Base-by-base conservation (phyloP, 2,329 filamentous ascomycete genomes). In the Penicillium verrucosum region DNA sequence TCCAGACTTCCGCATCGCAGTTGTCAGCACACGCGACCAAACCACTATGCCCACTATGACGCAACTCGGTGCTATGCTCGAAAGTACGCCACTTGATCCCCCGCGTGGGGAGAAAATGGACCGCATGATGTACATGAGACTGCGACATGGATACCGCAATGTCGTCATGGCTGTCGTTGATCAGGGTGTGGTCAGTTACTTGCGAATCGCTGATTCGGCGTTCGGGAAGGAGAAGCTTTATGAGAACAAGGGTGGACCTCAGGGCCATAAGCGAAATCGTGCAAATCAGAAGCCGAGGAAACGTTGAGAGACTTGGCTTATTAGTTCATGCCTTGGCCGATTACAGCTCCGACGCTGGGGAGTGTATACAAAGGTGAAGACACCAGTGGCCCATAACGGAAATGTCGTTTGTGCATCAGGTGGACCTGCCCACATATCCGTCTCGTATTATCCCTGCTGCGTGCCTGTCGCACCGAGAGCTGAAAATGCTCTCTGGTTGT, bases 81-180 rank as follows among this genome's bases (percentile, higher is more conserved):
- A 87, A 56, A 87, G 86, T 37, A 87, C 88, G 6, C 91, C 92
- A 0, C 84, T 86, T 60, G 82, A 88, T 58, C 84, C 86, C 1
- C 88, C 81, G 58, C 69, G 71, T 44, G 61, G 80, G 57, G 44
- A 80, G 74, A 70, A 84, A 69, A 66, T 78, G 70, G 70, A 74
- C 12, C 74, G 76, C 8, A 74, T 82, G 61, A 74, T 92, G 62
- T 94, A 95, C 69, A 84, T 87, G 67, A 85, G 89, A 57, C 77
- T 97, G 61, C 93, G 92, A 74, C 86, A 96, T 67, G 94, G 92
- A 1, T 86, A 88, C 71, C 84, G 90, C 62, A 94, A 90, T 73
- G 89, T 94, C 32, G 80, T 97, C 34, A 72, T 99, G 25, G 94
- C 92, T 0, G 84, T 97, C 2, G 92, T 97, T 34, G 94, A 97